These are phyloP conservation scores for Aspergillus campestris DNA, from an alignment of 495 filamentous ascomycete genomes.

Conservation along the genomic window DNA sequence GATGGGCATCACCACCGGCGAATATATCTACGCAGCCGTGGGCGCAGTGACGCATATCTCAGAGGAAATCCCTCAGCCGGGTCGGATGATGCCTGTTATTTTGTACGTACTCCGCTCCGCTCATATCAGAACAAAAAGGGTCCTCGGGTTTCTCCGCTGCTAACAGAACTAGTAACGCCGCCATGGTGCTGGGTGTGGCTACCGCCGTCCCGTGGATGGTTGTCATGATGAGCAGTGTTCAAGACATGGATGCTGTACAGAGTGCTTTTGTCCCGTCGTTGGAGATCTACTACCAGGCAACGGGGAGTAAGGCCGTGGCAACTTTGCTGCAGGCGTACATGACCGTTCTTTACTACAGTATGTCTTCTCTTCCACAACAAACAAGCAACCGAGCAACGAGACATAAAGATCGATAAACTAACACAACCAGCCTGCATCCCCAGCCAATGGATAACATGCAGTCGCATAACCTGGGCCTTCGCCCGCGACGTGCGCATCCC, in stretches of 20 bases:
- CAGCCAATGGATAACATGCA: constrained; percentile 13
- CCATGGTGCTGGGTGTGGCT: constrained; percentile 18
- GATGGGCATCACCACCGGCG: constrained; percentile 15
- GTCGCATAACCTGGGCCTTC: constrained; percentile 18
- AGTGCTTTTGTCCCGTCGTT: constrained; percentile 16
- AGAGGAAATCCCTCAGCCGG: constrained; percentile 22
- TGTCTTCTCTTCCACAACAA: constrained; percentile 4
- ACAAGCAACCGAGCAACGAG: too few species aligned
- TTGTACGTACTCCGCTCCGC: constrained; percentile 10
- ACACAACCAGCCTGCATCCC: constrained; percentile 6
- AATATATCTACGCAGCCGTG: constrained; percentile 9
- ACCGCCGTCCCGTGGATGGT: constrained; percentile 22
- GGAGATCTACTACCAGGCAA: constrained; percentile 25
- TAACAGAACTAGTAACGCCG: constrained; percentile 7
- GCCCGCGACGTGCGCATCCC: constrained; percentile 13
- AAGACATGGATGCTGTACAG: constrained; percentile 24
- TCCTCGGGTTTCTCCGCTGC: neutral
- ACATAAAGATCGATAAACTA: neutral
- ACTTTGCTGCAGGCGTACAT: constrained; percentile 21
- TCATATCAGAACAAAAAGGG: neutral
- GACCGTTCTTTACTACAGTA: constrained; percentile 22
- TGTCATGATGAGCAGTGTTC: constrained; percentile 19
- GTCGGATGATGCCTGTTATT: constrained; percentile 15
- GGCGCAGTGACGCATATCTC: constrained; percentile 21
- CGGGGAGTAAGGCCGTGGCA: constrained; percentile 15